These are phyloP conservation scores for Cercospora brassicicola DNA, from an alignment of 2,329 filamentous ascomycete species.

Conservation along the genomic window DNA sequence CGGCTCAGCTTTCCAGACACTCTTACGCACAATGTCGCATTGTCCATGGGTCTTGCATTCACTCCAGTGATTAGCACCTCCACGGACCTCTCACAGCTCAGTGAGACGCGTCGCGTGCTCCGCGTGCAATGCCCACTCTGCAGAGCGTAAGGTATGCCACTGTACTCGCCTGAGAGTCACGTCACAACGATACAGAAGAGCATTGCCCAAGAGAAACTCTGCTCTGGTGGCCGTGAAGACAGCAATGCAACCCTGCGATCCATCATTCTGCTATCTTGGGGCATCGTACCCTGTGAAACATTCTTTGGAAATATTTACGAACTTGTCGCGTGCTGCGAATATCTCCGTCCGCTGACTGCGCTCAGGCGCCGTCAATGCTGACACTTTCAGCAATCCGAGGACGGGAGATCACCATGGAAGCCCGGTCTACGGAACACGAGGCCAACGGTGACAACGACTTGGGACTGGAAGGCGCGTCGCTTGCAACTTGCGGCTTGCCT, in stretches of 20 bases:
- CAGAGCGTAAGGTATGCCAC: background rate
- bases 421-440: background rate
- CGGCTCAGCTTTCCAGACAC: background rate
- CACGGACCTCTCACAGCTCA: background rate
- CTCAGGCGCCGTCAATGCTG: background rate
- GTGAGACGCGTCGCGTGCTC: background rate
- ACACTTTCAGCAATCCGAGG: background rate
- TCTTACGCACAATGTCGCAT: background rate
- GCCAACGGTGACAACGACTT: background rate
- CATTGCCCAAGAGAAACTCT: background rate
- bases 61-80: background rate
- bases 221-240: background rate
- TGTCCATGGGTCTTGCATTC: background rate
- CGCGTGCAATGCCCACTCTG: background rate
- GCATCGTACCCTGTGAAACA: background rate
- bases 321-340: background rate
- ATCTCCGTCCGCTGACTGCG: background rate
- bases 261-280: background rate
- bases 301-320: background rate
- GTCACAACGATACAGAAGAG: too few relatives aligned
- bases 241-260: background rate
- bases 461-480: background rate
- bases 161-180: too few relatives aligned
- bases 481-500: background rate
- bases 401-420: background rate